A percentile compares a stretch with the other conserved stretches of the same genome.
These are phyloP conservation scores for Pharus latifolius DNA, from an alignment of 176 grass and related monocot species.

Conservation along the genomic window DNA sequence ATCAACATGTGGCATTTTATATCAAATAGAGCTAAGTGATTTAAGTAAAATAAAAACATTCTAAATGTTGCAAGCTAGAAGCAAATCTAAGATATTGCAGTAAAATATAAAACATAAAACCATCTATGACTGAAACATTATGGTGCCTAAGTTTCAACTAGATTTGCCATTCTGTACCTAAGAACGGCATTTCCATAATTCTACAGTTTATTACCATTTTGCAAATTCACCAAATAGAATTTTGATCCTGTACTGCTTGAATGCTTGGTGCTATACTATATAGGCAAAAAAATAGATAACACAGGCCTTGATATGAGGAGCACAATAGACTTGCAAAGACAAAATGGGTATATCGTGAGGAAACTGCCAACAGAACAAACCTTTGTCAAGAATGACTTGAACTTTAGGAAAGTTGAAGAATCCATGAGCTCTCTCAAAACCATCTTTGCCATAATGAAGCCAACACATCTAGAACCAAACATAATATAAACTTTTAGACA, in stretches of 20 bases:
- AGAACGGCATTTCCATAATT: neutral
- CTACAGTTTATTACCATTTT: neutral
- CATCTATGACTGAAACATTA: neutral
- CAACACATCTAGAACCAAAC: slow-evolving; percentile 60
- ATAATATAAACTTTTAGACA: neutral
- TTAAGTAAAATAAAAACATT: neutral
- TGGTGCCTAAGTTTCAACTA: neutral
- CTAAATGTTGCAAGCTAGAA: neutral
- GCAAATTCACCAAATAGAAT: neutral
- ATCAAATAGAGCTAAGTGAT: neutral
- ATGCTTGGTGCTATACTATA: neutral
- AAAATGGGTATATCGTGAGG: neutral
- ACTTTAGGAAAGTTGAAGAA: slow-evolving; percentile 66
- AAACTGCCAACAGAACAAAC: slow-evolving; percentile 30
- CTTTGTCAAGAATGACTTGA: slow-evolving; percentile 92
- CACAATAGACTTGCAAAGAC: neutral
- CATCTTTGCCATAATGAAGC: slow-evolving; percentile 95
- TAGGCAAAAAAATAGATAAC: neutral
- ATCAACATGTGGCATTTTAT: slow-evolving; percentile 13
- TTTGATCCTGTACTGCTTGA: neutral
- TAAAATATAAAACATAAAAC: neutral
- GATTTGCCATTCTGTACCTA: neutral
- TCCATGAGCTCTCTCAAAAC: slow-evolving; percentile 83
- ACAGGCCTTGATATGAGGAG: neutral
- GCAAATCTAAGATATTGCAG: slow-evolving; percentile 11